Conservation (phyloP, 148 eudicot species). For the Rhododendron mucronatum region DNA sequence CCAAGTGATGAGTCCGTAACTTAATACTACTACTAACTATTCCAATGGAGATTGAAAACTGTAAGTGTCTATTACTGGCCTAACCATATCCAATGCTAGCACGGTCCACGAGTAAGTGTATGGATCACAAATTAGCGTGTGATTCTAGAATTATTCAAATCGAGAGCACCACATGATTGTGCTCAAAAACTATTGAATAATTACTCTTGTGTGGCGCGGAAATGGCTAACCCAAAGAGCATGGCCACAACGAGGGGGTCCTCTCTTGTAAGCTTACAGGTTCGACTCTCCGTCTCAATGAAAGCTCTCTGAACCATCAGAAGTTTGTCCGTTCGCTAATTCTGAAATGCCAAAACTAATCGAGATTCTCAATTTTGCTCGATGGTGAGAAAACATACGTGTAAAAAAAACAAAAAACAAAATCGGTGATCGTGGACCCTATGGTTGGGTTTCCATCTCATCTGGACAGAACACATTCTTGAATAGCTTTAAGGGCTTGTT, state of each 20-base stretch:
- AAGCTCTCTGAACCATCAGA: background rate
- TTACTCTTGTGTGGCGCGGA: background rate
- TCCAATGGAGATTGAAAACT: too few relatives aligned
- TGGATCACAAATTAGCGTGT: background rate
- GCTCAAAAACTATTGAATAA: background rate
- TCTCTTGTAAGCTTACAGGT: background rate
- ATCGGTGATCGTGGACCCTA: too few relatives aligned
- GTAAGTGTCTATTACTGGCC: background rate
- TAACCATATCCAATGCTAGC: background rate
- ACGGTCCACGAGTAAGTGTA: background rate
- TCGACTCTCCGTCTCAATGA: background rate
- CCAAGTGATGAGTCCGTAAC: too few relatives aligned
- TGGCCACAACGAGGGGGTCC: background rate
- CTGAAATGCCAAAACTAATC: too few relatives aligned
- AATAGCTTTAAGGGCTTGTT: too few relatives aligned
- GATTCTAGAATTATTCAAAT: too few relatives aligned
- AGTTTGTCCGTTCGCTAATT: too few relatives aligned
- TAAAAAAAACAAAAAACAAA: background rate
- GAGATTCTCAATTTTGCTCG: background rate
- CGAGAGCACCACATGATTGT: background rate
- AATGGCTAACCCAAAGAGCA: background rate
- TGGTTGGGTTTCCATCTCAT: too few relatives aligned
- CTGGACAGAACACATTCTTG: too few relatives aligned
- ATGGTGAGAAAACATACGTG: background rate
- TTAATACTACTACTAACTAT: too few relatives aligned